Evolutionary conservation across 2,329 filamentous ascomycete genomes (phyloP).

Genomic region (Sarocladium oryzae): DNA sequence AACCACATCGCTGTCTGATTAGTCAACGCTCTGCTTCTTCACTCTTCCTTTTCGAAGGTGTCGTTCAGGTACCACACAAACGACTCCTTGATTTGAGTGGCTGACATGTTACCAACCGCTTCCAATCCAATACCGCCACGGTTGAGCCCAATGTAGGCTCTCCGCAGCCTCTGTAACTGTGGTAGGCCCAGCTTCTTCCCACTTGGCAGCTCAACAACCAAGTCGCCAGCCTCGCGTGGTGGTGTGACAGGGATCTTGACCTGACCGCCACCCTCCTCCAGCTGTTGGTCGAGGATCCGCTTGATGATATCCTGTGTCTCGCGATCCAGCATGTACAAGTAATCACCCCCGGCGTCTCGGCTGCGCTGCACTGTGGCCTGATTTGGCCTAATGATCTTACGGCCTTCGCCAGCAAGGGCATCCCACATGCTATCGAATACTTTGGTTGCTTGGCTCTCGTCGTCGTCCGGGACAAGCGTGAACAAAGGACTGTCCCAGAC

Average conservation of each 20-base stretch:
- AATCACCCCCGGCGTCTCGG: constrained; percentile 61
- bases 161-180: constrained; percentile 68
- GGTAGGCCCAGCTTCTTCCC: constrained; percentile 61
- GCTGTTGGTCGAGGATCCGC: constrained; percentile 61
- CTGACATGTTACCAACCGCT: constrained; percentile 45
- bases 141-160: constrained; percentile 73
- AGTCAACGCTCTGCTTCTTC: too few relatives aligned
- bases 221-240: constrained; percentile 30
- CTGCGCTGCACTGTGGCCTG: constrained; percentile 62
- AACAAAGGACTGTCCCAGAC: constrained; percentile 82
- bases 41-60: constrained; percentile 53
- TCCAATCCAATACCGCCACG: constrained; percentile 60
- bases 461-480: constrained; percentile 71
- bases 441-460: constrained; percentile 46
- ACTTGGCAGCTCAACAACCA: constrained; percentile 57
- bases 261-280: constrained; percentile 59
- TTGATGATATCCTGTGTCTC: constrained; percentile 72
- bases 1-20: too few relatives aligned
- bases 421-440: constrained; percentile 69
- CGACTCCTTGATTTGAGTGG: constrained; percentile 50
- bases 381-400: constrained; percentile 65
- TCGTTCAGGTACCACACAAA: constrained; percentile 64
- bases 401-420: constrained; percentile 55
- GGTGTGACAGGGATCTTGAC: constrained; percentile 40
- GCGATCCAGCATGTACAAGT: constrained; percentile 73